Evolutionary conservation across 306 rosid species (phyloP).

Genomic region (Styphnolobium japonicum): DNA sequence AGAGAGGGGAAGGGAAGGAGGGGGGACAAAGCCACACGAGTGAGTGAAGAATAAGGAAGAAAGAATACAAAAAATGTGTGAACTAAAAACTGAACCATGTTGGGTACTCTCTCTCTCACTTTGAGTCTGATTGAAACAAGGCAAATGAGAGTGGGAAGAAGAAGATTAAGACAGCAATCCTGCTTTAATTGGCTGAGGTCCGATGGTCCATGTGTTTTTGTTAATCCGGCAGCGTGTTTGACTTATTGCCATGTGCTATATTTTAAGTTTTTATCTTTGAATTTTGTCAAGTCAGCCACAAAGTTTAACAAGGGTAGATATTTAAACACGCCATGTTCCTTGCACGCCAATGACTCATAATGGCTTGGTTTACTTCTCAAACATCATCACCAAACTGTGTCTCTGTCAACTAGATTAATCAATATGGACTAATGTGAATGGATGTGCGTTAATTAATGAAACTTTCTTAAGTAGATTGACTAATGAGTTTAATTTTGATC

Average conservation of each 20-base stretch:
- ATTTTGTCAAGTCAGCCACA: slow-evolving; percentile 46
- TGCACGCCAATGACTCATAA: slow-evolving; percentile 31
- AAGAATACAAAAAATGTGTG: not conserved
- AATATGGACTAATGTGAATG: not conserved
- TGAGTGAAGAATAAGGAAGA: slow-evolving; percentile 27
- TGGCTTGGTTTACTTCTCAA: slow-evolving; percentile 32
- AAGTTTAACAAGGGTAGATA: slow-evolving; percentile 1
- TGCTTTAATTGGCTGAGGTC: not conserved
- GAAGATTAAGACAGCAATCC: slow-evolving; percentile 9
- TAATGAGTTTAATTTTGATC: too few species aligned
- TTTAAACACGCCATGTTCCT: slow-evolving; percentile 35
- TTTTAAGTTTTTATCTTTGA: not conserved
- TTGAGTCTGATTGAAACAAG: not conserved
- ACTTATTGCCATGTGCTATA: not conserved
- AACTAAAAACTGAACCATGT: slow-evolving; percentile 5
- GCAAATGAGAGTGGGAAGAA: slow-evolving; percentile 25
- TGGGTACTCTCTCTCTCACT: not conserved
- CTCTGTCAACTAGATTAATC: slow-evolving; percentile 22
- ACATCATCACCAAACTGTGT: slow-evolving; percentile 26
- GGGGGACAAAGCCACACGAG: slow-evolving; percentile 43
- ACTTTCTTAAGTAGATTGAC: not conserved
- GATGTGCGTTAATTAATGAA: not conserved
- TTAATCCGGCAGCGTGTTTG: slow-evolving; percentile 39
- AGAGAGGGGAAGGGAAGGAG: not conserved
- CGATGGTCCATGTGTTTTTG: slow-evolving; percentile 29